phyloP scores from a whole-genome alignment of 2,329 filamentous ascomycete genomes.

The Cercospora citrullina region DNA sequence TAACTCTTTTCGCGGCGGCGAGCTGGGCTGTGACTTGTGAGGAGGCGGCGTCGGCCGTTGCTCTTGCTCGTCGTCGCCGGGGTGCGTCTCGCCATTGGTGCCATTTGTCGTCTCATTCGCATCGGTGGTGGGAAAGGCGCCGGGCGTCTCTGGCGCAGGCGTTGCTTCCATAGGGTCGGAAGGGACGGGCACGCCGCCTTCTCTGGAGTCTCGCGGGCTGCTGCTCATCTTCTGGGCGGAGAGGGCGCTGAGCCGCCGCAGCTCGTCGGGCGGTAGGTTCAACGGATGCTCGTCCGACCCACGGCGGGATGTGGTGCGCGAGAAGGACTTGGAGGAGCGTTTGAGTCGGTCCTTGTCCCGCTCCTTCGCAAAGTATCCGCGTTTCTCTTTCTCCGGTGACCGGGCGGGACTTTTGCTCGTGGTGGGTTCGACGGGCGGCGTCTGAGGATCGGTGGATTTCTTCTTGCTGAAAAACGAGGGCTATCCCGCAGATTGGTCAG shows the following conservation, averaged over 20 bases:
- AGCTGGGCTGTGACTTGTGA: constrained; percentile 59
- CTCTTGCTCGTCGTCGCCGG: constrained; percentile 43
- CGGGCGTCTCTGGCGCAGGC: constrained; percentile 40
- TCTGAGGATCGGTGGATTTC: constrained; percentile 11
- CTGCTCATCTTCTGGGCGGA: constrained; percentile 32
- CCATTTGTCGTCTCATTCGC: constrained; percentile 23
- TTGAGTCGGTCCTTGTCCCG: constrained; percentile 31
- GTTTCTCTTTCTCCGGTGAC: constrained; percentile 26
- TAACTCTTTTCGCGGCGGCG: constrained; percentile 43
- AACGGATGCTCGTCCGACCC: constrained; percentile 68
- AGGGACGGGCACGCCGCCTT: constrained; percentile 27
- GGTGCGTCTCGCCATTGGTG: constrained; percentile 41
- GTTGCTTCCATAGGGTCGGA: constrained; percentile 38
- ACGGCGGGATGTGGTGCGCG: constrained; percentile 42
- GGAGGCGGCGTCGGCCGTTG: constrained; percentile 66
- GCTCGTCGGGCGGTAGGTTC: constrained; percentile 84
- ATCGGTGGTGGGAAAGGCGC: constrained; percentile 50
- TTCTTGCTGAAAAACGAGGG: constrained; percentile 15
- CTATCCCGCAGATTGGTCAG: constrained; percentile 1
- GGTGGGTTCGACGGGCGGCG: constrained; percentile 1
- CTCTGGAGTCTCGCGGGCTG: constrained; percentile 23
- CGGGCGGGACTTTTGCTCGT: neutral
- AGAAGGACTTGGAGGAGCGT: constrained; percentile 29
- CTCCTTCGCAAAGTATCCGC: constrained; percentile 30
- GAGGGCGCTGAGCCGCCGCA: constrained; percentile 71